Percentiles rank a stretch among this genome's conserved stretches.
Evolutionary conservation across 2,329 filamentous ascomycete species (phyloP).

Genomic region (Penicillium vulpinum): DNA sequence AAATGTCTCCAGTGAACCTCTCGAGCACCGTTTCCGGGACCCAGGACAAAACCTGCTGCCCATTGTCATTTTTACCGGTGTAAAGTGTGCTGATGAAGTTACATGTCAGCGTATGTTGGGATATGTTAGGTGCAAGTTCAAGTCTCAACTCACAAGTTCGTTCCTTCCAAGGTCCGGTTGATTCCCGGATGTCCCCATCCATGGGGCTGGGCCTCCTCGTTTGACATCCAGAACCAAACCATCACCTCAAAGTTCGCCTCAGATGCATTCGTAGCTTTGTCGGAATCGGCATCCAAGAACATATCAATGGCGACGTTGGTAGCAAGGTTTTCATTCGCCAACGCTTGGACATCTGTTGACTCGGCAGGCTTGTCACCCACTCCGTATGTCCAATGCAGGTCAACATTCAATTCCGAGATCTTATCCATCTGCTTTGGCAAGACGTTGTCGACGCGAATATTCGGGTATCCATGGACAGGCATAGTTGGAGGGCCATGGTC

Average conservation of each 20-base stretch:
- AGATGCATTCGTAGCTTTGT: constrained; percentile 42
- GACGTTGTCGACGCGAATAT: constrained; percentile 51
- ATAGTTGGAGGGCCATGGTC: constrained; percentile 42
- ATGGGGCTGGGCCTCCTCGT: constrained; percentile 51
- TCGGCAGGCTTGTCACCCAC: constrained; percentile 44
- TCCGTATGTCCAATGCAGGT: constrained; percentile 55
- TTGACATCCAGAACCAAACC: constrained; percentile 57
- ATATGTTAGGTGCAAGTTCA: background rate
- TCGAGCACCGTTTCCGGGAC: constrained; percentile 39
- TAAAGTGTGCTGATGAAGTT: constrained; percentile 17
- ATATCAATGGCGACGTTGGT: constrained; percentile 62
- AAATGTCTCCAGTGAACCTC: constrained; percentile 51
- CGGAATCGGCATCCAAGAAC: constrained; percentile 54
- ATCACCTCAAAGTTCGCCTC: constrained; percentile 54
- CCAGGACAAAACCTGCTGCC: constrained; percentile 56
- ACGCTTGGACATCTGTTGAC: constrained; percentile 36
- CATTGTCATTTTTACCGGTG: constrained; percentile 36
- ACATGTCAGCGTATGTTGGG: constrained; percentile 1
- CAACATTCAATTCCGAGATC: constrained; percentile 46
- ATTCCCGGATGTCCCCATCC: constrained; percentile 42
- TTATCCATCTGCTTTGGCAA: constrained; percentile 47
- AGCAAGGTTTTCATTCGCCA: constrained; percentile 46
- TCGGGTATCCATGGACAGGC: constrained; percentile 58
- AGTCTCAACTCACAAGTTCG: constrained; percentile 20
- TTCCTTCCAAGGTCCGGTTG: constrained; percentile 44